Base-by-base conservation (phyloP, 1,284 basidiomycete species). In the Pseudozyma sp. region DNA sequence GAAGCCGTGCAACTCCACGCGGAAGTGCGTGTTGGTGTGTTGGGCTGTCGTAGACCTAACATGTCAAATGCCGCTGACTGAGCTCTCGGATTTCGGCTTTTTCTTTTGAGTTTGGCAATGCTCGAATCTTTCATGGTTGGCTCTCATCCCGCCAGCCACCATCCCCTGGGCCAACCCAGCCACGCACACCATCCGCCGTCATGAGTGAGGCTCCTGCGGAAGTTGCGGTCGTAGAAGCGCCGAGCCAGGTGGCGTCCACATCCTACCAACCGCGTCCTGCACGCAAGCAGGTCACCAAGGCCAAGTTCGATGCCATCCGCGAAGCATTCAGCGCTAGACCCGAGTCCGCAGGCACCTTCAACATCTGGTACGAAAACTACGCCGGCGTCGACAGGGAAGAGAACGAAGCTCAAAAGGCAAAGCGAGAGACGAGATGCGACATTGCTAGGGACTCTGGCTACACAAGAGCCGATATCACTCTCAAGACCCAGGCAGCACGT, bases 351-450 rank as follows among this genome's bases (percentile, higher is more conserved):
- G 74, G 76, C 54, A 78, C 57, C 64, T 84, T 74, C 58, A 95
- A 98, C 85, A 92, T 97, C 64, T 98, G 96, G 96, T 98, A 98
- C 86, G 97, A 98, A 86, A 98, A 98, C 87, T 98, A 94, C 93
- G 94, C 94, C n/a, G 76, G 85, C 34, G 77, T 62, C 31, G 75
- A 74, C 31, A 45, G 39, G 92, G 94, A 69, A 30, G 74, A 78
- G 37, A 69, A 68, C 14, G 59, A 65, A 31, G 64, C 67, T 7
- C 70, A 94, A 85, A 97, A 97, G 89, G 90, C 90, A 51, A 94
- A 97, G 85, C 92, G 92, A 1, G 91, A 94, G 85, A 93, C 92
- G 11, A 90, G 94, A 60, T 97, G 95, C 85, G 90, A 91, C 82
- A 91, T 99, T 84, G 90, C 92, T 78, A 88, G 88, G 57, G 97